phyloP scores from a whole-genome alignment of 495 filamentous ascomycete species.

The Amphirosellinia nigrospora region DNA sequence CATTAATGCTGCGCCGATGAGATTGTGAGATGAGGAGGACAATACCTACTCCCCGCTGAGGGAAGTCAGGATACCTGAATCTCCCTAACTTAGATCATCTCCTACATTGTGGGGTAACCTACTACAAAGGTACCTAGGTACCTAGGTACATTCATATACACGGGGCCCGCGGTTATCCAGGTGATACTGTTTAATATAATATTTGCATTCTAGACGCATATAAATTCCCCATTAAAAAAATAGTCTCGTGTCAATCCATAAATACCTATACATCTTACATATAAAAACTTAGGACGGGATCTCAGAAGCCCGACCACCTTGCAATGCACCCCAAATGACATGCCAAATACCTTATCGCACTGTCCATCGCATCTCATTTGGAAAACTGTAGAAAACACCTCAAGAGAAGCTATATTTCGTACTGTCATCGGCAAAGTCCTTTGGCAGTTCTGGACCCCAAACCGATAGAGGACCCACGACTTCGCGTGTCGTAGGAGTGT shows the following conservation, averaged over 20 bases:
- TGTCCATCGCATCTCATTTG: background rate
- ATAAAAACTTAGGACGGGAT: no score
- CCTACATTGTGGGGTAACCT: background rate
- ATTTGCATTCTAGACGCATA: background rate
- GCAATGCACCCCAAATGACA: no score
- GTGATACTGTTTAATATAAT: background rate
- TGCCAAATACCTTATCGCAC: background rate
- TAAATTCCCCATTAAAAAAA: background rate
- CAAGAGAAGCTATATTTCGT: slow-evolving; percentile 15
- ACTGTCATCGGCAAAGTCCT: slow-evolving; percentile 21
- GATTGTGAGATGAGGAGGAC: background rate
- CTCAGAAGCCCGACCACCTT: no score
- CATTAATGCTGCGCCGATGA: background rate
- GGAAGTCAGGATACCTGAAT: background rate
- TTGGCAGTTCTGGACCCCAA: slow-evolving; percentile 28
- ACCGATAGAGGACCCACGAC: slow-evolving; percentile 26
- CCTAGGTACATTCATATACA: no score
- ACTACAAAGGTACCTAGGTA: no score
- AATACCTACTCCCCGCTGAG: background rate
- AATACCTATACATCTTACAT: no score
- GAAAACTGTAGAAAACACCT: background rate
- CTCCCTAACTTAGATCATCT: background rate
- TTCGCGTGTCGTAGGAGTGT: slow-evolving; percentile 44
- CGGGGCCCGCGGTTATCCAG: no score
- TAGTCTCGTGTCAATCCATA: background rate